Conservation (phyloP, 345 rosid genomes). For the Murraya paniculata region DNA sequence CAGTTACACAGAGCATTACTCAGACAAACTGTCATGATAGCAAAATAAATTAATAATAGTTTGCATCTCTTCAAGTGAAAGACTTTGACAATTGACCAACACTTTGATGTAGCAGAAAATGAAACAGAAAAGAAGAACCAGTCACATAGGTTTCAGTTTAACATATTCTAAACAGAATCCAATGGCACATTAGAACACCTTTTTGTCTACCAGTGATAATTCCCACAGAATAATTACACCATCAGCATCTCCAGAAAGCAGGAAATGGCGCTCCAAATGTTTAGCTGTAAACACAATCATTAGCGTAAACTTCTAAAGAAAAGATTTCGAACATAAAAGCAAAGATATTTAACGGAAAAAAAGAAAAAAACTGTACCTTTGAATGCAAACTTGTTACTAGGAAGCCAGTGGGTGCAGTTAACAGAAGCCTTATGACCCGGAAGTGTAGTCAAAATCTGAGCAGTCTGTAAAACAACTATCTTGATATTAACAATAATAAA, state of each 20-base stretch:
- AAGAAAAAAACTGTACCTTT: slow-evolving; percentile 43
- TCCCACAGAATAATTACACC: slow-evolving; percentile 79
- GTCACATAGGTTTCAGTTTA: not conserved
- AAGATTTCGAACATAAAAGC: not conserved
- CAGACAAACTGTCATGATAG: not conserved
- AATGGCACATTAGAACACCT: slow-evolving; percentile 35
- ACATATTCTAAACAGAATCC: not conserved
- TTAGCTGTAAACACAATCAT: slow-evolving; percentile 39
- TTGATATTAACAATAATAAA: not conserved
- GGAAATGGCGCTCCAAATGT: slow-evolving; percentile 54
- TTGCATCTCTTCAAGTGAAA: not conserved
- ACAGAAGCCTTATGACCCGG: slow-evolving; percentile 82
- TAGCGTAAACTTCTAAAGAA: not conserved
- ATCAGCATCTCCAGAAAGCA: slow-evolving; percentile 84
- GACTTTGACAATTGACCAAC: not conserved
- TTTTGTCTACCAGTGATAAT: slow-evolving; percentile 44
- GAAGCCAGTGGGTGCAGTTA: slow-evolving; percentile 92
- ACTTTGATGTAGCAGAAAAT: not conserved
- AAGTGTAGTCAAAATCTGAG: slow-evolving; percentile 82
- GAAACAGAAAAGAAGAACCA: not conserved
- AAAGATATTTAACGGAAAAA: not conserved
- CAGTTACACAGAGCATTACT: not conserved
- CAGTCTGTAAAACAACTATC: slow-evolving; percentile 38
- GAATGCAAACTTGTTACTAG: slow-evolving; percentile 66
- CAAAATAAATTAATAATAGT: not conserved